phyloP scores from a whole-genome alignment of 176 grass and related monocot genomes.

The Ampelocalamus luodianensis region DNA sequence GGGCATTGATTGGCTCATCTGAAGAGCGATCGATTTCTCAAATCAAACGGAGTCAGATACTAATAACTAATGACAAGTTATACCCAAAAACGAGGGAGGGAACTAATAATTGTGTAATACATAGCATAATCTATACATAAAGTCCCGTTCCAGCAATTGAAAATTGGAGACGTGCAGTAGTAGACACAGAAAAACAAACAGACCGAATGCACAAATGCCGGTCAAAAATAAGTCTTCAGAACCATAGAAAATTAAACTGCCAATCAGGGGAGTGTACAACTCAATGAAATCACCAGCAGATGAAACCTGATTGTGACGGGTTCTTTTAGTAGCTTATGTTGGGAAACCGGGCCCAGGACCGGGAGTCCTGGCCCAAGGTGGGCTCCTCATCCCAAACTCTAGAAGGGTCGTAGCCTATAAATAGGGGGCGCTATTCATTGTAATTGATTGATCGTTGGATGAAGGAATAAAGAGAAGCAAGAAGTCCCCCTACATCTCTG shows the following conservation, averaged over 20 bases:
- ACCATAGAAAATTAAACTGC: background rate
- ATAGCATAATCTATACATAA: background rate
- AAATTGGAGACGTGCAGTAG: constrained; percentile 8
- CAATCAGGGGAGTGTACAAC: background rate
- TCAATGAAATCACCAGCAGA: background rate
- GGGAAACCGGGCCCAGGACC: too few relatives aligned
- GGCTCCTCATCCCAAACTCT: too few relatives aligned
- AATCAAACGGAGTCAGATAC: background rate
- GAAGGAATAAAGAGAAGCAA: too few relatives aligned
- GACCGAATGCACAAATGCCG: background rate
- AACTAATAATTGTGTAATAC: background rate
- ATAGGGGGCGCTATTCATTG: too few relatives aligned
- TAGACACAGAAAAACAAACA: background rate
- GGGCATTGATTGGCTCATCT: background rate
- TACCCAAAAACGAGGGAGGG: constrained; percentile 4
- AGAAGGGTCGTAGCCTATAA: too few relatives aligned
- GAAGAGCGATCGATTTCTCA: constrained; percentile 5
- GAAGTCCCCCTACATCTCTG: too few relatives aligned
- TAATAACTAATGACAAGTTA: background rate
- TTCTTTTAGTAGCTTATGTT: background rate
- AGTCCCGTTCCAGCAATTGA: constrained; percentile 7
- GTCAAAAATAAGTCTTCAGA: background rate
- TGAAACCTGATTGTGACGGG: background rate
- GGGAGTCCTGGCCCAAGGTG: too few relatives aligned
- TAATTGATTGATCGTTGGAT: too few relatives aligned